Evolutionary conservation across 106 monocot genomes (phyloP), one percentile per base, ranked within the genome.

Genomic region (Dendrobium chrysotoxum): DNA sequence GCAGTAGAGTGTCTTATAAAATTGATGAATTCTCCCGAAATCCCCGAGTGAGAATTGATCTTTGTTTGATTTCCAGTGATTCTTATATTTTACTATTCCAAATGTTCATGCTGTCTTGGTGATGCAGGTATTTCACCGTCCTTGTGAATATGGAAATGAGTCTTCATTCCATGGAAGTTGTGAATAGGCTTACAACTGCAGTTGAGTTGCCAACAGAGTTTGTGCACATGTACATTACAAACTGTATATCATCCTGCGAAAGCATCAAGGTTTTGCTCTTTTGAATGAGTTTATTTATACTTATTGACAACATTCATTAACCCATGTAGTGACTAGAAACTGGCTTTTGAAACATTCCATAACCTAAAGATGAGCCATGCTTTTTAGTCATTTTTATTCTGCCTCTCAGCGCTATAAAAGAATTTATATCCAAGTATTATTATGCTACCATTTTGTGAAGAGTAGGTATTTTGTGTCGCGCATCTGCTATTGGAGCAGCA

Each of bases 81-180:
- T 53, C 61, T 41, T 53, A 18, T 80, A 12, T 25, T 57, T 68
- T 31, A 28, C 41, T 23, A 38, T 81, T 50, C 5, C 44, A 21
- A 28, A 40, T 75, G 55, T 40, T 80, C 53, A 76, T 75, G 18
- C 12, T 80, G 54, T 85, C 40, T 77, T 9, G 31, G 6, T 85
- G 23, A 53, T 68, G 21, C 89, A 99, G 98, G 70, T 99, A 91
- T 78, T 95, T 99, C 79, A 85, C 85, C 13, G 86, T 91, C 82
- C 92, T 99, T 67, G 98, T 99, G 55, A 91, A 87, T 77, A 99
- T 99, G 98, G 98, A 99, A 23, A 93, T 95, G 95, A 95, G 95
- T 78, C 82, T 95, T 42, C 98, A 92, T 79, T 99, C 98, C 4
- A 99, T 99, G 95, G 95, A 99, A 83, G 98, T 99, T 82, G 98